Evolutionary conservation across 805 yeast species (phyloP), one percentile per base, ranked within the genome.

Genomic region (Yarrowia divulgata): DNA sequence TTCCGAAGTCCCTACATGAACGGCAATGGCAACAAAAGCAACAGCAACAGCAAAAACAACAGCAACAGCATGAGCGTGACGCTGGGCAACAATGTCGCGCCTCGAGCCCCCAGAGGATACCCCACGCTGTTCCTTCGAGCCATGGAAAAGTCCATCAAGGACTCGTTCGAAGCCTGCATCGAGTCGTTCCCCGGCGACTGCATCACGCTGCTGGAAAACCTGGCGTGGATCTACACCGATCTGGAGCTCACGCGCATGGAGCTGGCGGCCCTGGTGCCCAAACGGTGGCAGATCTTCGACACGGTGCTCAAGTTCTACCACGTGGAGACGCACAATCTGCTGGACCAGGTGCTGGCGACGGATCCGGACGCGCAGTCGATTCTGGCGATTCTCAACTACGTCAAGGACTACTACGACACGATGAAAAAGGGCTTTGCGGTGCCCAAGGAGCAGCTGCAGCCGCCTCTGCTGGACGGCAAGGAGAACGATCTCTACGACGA

Each of bases 171-270:
- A 43, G 85, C 88, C 70, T 87, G 93, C 80, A 84, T 81, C 73
- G 85, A 83, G 70, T 83, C 83, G 70, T 88, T 82, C 75, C 80
- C 78, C 34, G 85, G 83, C 3, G 75, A 74, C 34, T 79, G 77
- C 19, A 86, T 88, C 78, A 83, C 82, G 18, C 87, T 92, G 1
- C 82, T 90, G 69, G 88, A 89, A 48, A 87, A 90, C 72, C 79
- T 93, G 69, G 88, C 87, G 69, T 94, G 97, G 93, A 84, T 93
- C 19, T 91, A 89, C 77, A 88, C 89, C 72, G 98, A 94, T 74
- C 79, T 95, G 69, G 78, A 84, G 39, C 84, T 89, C 69, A 91
- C 90, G 5, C 84, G 86, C 69, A 84, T 84, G 29, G 87, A 87
- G 39, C 79, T 91, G 32, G 77, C 82, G 1, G 81, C 81, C 14